Evolutionary conservation across 2,329 filamentous ascomycete genomes (phyloP).

Genomic region (Fusarium annulatum): DNA sequence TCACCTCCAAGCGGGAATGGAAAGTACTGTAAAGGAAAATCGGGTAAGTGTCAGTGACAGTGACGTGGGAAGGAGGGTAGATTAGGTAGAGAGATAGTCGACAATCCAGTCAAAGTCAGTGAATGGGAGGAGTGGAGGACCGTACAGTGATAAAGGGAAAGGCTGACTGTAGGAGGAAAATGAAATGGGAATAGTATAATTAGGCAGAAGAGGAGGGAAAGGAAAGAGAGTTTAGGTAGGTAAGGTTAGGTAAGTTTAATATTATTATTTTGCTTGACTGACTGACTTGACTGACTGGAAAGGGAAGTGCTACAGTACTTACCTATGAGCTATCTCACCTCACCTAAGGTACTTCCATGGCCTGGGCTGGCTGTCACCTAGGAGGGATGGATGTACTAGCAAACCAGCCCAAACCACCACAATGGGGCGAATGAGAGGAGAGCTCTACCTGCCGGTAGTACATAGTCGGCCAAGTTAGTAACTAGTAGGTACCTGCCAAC

Average conservation of each 20-base stretch:
- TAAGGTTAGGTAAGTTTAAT: conserved; percentile 29
- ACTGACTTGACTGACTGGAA: not conserved
- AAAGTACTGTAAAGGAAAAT: not conserved
- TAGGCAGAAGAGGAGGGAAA: conserved; percentile 23
- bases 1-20: not conserved
- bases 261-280: conserved; percentile 9
- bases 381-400: conserved; percentile 30
- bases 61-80: conserved; percentile 11
- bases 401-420: conserved; percentile 33
- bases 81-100: not conserved
- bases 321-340: conserved; percentile 15
- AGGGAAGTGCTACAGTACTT: conserved; percentile 30
- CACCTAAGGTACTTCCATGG: not conserved
- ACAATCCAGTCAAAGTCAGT: not conserved
- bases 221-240: conserved; percentile 31
- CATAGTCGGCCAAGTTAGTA: not conserved
- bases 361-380: conserved; percentile 1
- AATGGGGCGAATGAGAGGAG: conserved; percentile 30
- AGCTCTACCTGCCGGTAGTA: not conserved
- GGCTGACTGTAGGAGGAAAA: conserved; percentile 10
- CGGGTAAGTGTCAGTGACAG: conserved; percentile 2
- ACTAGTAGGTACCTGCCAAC: not conserved
- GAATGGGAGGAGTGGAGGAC: conserved; percentile 1
- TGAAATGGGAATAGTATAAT: conserved; percentile 11
- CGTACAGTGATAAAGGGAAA: conserved; percentile 3